phyloP scores from a whole-genome alignment of 2,329 filamentous ascomycete species.

The Cladosporium halotolerans region DNA sequence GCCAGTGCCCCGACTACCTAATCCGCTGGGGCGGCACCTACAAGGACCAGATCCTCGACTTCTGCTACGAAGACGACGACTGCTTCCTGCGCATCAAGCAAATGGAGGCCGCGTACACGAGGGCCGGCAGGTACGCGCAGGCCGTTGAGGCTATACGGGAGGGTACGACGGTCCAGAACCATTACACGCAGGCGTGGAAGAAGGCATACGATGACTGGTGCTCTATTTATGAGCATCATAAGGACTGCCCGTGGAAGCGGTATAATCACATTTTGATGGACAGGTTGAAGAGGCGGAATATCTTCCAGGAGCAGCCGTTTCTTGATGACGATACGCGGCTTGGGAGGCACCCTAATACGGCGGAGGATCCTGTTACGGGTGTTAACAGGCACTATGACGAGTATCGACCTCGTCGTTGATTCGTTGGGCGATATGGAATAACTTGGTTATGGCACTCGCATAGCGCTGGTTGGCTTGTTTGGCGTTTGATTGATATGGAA shows the following conservation, averaged over 20 bases:
- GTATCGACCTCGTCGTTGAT: no score
- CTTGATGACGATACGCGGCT: background rate
- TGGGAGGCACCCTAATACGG: background rate
- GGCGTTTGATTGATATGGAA: background rate
- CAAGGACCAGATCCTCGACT: background rate
- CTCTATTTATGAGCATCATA: constrained; percentile 1
- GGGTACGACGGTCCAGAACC: background rate
- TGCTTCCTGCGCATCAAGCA: background rate
- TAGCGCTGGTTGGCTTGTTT: background rate
- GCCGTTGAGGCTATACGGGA: background rate
- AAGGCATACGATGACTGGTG: constrained; percentile 1
- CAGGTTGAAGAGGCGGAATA: background rate
- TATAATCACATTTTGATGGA: background rate
- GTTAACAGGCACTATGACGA: background rate
- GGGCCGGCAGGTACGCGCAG: background rate
- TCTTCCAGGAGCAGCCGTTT: background rate
- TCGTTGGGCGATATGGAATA: background rate
- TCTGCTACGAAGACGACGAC: constrained; percentile 5
- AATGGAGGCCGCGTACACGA: background rate
- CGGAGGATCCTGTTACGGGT: background rate
- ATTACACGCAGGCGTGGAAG: background rate
- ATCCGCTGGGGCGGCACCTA: background rate
- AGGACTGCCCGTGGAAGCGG: background rate
- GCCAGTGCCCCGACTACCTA: background rate
- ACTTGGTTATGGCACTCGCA: background rate